These are phyloP conservation scores for Phytophthora nicotianae DNA, from an alignment of 352 stramenopile genomes.

Conservation along the genomic window DNA sequence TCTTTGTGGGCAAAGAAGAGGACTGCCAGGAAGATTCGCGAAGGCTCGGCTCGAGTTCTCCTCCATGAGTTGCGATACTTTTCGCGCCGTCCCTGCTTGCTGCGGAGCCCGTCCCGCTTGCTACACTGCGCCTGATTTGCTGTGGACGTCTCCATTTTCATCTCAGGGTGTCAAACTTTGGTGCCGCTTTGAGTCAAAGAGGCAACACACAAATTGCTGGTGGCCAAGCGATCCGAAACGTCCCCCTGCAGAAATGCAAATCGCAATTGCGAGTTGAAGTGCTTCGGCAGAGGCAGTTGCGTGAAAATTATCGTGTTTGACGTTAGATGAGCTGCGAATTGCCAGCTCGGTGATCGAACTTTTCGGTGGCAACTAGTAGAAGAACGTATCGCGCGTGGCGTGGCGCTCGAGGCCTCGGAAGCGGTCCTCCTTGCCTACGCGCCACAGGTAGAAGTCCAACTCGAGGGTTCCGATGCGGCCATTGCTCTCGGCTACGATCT, in stretches of 20 bases:
- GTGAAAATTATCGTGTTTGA: constrained; percentile 28
- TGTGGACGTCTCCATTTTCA: neutral
- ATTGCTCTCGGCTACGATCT: constrained; percentile 63
- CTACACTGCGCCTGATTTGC: neutral
- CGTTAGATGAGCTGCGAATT: constrained; percentile 4
- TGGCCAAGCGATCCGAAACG: constrained; percentile 3
- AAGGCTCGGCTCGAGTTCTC: constrained; percentile 12
- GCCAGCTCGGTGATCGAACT: constrained; percentile 6
- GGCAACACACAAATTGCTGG: neutral
- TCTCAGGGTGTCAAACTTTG: neutral
- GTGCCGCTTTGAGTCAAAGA: no score
- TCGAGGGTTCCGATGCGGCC: constrained; percentile 51
- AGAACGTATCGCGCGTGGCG: constrained; percentile 72
- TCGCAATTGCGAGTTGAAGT: constrained; percentile 27
- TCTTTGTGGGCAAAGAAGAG: constrained; percentile 29
- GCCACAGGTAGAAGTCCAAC: constrained; percentile 78
- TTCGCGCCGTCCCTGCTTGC: constrained; percentile 25
- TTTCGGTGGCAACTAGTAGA: constrained; percentile 45
- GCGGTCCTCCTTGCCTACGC: constrained; percentile 72
- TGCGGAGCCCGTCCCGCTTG: neutral
- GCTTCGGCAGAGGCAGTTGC: constrained; percentile 29
- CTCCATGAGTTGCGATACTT: constrained; percentile 26
- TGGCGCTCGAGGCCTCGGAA: constrained; percentile 77
- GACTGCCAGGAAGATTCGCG: constrained; percentile 16
- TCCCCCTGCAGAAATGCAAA: constrained; percentile 18